Evolutionary conservation across 257 asterid species (phyloP).

Genomic region (Nicotiana benthamiana): DNA sequence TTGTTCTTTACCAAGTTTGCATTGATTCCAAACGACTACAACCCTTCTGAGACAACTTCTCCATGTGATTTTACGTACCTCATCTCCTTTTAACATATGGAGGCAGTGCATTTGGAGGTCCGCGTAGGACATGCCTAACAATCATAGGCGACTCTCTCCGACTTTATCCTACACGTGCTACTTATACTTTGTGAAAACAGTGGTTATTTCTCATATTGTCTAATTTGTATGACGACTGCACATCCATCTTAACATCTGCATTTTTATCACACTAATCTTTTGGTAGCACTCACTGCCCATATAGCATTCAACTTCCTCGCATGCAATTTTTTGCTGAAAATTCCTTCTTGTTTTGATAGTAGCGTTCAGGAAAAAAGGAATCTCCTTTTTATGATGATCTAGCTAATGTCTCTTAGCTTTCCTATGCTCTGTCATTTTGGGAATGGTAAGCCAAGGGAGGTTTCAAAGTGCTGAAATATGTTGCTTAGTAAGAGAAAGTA

Average conservation of each 20-base stretch:
- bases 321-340: not conserved
- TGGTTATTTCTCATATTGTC: too few relatives aligned
- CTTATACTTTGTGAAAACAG: not conserved
- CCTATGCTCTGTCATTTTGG: not conserved
- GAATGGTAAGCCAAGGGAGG: not conserved
- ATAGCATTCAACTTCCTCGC: not conserved
- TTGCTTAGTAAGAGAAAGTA: not conserved
- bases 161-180: not conserved
- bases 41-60: not conserved
- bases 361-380: not conserved
- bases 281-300: too few relatives aligned
- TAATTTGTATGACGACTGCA: too few relatives aligned
- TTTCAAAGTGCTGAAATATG: not conserved
- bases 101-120: not conserved
- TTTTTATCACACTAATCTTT: not conserved
- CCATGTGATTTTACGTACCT: not conserved
- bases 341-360: not conserved
- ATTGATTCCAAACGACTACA: not conserved
- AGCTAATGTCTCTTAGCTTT: not conserved
- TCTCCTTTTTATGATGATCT: not conserved
- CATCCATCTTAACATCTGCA: not conserved
- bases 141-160: not conserved
- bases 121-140: not conserved
- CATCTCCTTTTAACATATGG: not conserved
- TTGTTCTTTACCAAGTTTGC: not conserved